These are phyloP conservation scores for Acmispon strigosus DNA, from an alignment of 306 rosid species.

Conservation along the genomic window DNA sequence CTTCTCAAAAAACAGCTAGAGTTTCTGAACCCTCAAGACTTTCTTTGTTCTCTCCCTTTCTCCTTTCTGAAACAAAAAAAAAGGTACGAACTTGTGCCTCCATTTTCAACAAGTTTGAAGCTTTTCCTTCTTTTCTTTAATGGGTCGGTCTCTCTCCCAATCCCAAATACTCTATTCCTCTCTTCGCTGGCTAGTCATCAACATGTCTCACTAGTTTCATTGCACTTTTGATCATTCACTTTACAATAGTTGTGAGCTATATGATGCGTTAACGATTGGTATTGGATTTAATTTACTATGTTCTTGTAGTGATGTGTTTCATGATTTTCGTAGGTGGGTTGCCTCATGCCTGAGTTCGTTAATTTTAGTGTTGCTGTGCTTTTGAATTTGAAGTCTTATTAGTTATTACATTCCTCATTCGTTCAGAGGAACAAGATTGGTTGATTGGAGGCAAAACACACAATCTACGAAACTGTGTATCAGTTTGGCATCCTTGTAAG, in stretches of 20 bases:
- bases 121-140: background rate
- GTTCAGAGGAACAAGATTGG: constrained; percentile 32
- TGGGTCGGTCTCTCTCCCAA: too few relatives aligned
- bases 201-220: background rate
- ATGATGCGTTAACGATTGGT: background rate
- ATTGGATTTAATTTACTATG: background rate
- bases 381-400: constrained; percentile 4
- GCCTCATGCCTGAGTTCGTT: constrained; percentile 21
- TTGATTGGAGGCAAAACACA: constrained; percentile 29
- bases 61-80: background rate
- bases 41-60: background rate
- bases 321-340: constrained; percentile 2
- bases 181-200: background rate
- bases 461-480: constrained; percentile 27
- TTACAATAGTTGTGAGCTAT: background rate
- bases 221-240: background rate
- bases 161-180: constrained; percentile 8
- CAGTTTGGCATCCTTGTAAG: constrained; percentile 53
- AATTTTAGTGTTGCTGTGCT: constrained; percentile 12
- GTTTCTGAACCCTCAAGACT: constrained; percentile 27
- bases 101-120: constrained; percentile 17
- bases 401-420: constrained; percentile 10
- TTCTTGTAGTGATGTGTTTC: constrained; percentile 1
- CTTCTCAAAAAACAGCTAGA: constrained; percentile 32
- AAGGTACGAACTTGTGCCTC: constrained; percentile 37